Evolutionary conservation across 2,329 filamentous ascomycete species (phyloP).

Genomic region (Verticillium longisporum): DNA sequence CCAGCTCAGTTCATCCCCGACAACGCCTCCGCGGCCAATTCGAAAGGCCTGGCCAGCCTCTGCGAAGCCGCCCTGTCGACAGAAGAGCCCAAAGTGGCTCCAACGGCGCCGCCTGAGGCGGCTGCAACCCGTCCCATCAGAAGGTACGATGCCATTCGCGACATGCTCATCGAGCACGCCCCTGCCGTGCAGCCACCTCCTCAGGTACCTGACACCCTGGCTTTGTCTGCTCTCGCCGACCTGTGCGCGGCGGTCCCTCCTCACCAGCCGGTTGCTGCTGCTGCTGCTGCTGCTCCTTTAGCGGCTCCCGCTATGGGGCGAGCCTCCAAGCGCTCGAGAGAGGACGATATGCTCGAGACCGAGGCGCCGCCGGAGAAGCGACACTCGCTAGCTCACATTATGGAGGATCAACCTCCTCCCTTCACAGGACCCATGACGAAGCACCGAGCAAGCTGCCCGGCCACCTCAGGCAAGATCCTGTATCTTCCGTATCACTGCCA

Average conservation of each 20-base stretch:
- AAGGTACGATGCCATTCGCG: slow-evolving; percentile 25
- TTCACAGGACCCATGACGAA: not conserved
- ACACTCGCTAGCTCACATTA: not conserved
- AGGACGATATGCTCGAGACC: not conserved
- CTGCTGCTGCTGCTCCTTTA: not conserved
- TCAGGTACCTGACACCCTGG: slow-evolving; percentile 3
- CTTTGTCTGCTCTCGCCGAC: slow-evolving; percentile 6
- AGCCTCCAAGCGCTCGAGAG: not conserved
- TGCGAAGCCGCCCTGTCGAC: not conserved
- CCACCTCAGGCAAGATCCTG: not conserved
- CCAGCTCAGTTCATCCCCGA: slow-evolving; percentile 5
- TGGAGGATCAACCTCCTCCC: not conserved
- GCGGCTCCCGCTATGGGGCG: not conserved
- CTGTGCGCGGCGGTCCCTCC: not conserved
- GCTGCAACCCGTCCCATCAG: slow-evolving; percentile 3
- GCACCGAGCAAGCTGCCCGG: not conserved
- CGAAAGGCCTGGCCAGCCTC: not conserved
- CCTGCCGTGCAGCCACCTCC: not conserved
- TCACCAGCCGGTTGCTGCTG: not conserved
- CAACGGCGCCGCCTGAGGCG: not conserved
- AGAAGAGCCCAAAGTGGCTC: not conserved
- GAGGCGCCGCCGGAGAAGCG: not conserved
- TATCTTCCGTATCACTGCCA: not conserved
- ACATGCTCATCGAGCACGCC: slow-evolving; percentile 3
- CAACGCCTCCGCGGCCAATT: not conserved